Conservation (phyloP, 2,329 filamentous ascomycete species). For the Akanthomyces muscarius region DNA sequence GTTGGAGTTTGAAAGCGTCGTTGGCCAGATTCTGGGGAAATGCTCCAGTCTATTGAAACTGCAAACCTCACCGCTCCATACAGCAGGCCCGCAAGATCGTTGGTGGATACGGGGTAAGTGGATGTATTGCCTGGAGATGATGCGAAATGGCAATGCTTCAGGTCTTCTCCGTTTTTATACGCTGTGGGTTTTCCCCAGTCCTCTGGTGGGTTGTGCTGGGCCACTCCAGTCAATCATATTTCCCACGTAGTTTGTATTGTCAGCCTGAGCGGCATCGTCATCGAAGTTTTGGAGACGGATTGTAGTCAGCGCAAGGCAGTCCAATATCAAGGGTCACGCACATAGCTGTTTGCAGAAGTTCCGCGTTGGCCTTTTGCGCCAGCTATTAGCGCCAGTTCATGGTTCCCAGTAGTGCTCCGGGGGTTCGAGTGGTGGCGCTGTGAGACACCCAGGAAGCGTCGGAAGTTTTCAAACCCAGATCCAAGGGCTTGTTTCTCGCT, state of each 20-base stretch:
- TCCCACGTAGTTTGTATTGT: background rate
- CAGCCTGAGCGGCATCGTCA: background rate
- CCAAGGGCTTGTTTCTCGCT: background rate
- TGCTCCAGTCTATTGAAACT: background rate
- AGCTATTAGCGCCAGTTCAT: background rate
- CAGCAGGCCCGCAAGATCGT: slow-evolving; percentile 11
- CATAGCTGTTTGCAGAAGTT: background rate
- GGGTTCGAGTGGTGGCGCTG: background rate
- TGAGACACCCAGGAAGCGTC: background rate
- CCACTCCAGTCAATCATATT: slow-evolving; percentile 5
- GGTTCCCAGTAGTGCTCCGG: background rate
- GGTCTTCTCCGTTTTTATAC: background rate
- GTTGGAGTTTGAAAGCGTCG: background rate
- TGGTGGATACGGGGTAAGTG: slow-evolving; percentile 15
- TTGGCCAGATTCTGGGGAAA: background rate
- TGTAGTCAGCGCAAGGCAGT: background rate
- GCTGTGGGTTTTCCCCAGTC: background rate
- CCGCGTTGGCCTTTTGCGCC: background rate
- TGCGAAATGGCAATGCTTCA: background rate
- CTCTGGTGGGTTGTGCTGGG: background rate
- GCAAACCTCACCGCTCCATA: background rate
- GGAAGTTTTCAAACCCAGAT: background rate
- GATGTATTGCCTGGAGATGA: slow-evolving; percentile 1
- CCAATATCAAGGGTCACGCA: background rate
- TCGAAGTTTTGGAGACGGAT: background rate